These are phyloP conservation scores for Clitopilus hobsonii DNA, from an alignment of 768 basidiomycete genomes.

Conservation along the genomic window DNA sequence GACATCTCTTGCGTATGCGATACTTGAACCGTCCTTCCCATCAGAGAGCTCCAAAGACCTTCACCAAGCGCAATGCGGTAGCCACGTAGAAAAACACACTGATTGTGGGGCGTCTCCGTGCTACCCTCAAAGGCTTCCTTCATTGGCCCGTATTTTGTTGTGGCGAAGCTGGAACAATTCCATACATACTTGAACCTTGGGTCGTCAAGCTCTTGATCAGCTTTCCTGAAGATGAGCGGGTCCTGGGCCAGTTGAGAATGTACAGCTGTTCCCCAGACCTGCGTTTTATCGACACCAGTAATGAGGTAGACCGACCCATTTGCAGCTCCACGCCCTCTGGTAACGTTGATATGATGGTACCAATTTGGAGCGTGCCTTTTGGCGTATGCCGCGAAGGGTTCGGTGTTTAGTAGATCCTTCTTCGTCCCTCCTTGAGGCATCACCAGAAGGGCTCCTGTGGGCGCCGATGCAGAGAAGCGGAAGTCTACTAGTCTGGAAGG, in stretches of 20 bases:
- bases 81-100: background rate
- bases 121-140: background rate
- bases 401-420: background rate
- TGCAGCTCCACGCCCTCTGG: background rate
- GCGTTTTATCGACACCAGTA: background rate
- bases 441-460: background rate
- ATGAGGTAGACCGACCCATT: background rate
- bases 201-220: background rate
- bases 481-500: background rate
- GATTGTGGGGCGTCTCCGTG: background rate
- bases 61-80: background rate
- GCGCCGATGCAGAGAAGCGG: background rate
- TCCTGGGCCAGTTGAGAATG: background rate
- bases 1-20: background rate
- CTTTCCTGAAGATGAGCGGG: background rate
- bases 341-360: background rate
- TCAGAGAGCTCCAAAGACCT: background rate
- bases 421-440: background rate
- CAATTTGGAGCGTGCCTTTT: background rate
- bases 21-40: background rate
- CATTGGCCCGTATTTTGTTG: background rate
- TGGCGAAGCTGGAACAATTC: background rate
- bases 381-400: background rate
- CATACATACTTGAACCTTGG: background rate
- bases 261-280: background rate